Evolutionary conservation across 148 eudicot genomes (phyloP).

Genomic region (Rhododendron williamsianum): DNA sequence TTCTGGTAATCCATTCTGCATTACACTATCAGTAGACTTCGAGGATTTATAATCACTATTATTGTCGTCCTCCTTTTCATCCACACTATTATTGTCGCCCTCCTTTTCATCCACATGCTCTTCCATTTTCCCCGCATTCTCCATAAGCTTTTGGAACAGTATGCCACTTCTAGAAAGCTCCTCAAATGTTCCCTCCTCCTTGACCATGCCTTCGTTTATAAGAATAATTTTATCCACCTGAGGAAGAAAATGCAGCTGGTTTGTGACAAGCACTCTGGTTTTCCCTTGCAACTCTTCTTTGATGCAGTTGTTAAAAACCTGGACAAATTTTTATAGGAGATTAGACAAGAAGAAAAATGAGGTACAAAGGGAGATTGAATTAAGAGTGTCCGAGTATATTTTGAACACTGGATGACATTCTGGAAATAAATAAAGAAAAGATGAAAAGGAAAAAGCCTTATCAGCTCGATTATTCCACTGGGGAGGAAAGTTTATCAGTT

Average conservation of each 20-base stretch:
- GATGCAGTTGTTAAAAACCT: slow-evolving; percentile 54
- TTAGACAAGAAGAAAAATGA: not conserved
- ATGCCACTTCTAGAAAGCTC: slow-evolving; percentile 48
- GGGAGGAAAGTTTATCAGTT: not conserved
- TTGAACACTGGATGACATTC: not conserved
- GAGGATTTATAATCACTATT: slow-evolving; percentile 14
- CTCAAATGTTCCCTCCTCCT: slow-evolving; percentile 62
- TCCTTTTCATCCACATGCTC: slow-evolving; percentile 35
- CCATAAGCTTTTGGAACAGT: slow-evolving; percentile 50
- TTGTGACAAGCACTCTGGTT: slow-evolving; percentile 61
- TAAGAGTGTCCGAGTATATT: not conserved
- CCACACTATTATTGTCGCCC: slow-evolving; percentile 6
- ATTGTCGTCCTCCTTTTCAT: slow-evolving; percentile 20
- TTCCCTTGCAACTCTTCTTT: slow-evolving; percentile 55
- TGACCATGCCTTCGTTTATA: slow-evolving; percentile 50
- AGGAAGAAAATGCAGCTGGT: slow-evolving; percentile 65
- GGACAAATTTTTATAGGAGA: not conserved
- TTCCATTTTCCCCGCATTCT: slow-evolving; percentile 57
- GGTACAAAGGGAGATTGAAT: not conserved
- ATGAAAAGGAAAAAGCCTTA: not conserved
- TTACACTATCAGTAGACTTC: slow-evolving; percentile 11
- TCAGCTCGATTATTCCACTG: not conserved
- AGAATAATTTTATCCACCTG: slow-evolving; percentile 53
- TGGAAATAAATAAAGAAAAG: not conserved
- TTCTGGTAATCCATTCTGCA: slow-evolving; percentile 19